Percentiles rank a stretch among this genome's conserved stretches.
phyloP scores from a whole-genome alignment of 768 basidiomycete species.

The Lactarius vividus region DNA sequence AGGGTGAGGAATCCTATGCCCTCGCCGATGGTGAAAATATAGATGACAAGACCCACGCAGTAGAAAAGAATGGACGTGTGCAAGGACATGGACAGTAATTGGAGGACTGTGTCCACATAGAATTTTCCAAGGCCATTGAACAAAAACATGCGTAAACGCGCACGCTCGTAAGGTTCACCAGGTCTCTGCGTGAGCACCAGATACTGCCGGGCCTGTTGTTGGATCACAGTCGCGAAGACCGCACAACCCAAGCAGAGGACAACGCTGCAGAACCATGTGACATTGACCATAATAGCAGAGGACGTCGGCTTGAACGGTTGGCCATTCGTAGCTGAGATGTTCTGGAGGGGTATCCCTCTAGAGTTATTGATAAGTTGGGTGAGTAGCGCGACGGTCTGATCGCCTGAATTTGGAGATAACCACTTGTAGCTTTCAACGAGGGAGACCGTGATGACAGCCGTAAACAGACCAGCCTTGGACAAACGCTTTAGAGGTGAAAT shows the following conservation, averaged over 20 bases:
- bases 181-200: not conserved
- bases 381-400: not conserved
- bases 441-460: constrained; percentile 7
- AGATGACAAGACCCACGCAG: not conserved
- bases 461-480: constrained; percentile 21
- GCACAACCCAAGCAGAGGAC: not conserved
- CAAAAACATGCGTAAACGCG: not conserved
- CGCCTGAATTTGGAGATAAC: constrained; percentile 1
- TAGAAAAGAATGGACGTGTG: constrained; percentile 9
- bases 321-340: not conserved
- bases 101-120: not conserved
- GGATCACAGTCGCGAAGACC: constrained; percentile 12
- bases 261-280: constrained; percentile 17
- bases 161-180: not conserved
- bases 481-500: too few relatives aligned
- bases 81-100: not conserved
- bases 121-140: not conserved
- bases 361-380: constrained; percentile 5
- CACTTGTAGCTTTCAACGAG: constrained; percentile 18
- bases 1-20: not conserved
- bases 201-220: constrained; percentile 5
- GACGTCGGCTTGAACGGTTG: not conserved
- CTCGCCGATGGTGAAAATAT: too few relatives aligned
- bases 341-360: not conserved
- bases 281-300: constrained; percentile 6